Evolutionary conservation across 306 rosid genomes (phyloP).

Genomic region (Acacia acuminata): DNA sequence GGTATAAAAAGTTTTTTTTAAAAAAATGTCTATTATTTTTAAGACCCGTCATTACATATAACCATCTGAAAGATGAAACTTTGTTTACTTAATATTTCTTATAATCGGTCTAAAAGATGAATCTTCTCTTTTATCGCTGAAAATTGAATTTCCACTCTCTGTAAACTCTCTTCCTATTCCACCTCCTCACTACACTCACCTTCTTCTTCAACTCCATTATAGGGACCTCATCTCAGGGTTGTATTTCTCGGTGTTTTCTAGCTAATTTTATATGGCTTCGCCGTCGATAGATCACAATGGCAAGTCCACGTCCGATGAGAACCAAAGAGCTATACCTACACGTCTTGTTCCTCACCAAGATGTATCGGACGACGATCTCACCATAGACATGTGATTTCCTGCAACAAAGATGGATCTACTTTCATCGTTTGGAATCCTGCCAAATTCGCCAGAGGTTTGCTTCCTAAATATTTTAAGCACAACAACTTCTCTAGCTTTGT

Average conservation of each 20-base stretch:
- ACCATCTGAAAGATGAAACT: too few species aligned
- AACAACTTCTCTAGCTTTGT: constrained; percentile 94
- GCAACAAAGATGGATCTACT: constrained; percentile 68
- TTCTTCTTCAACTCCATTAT: too few species aligned
- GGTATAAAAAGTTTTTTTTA: too few species aligned
- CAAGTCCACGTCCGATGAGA: constrained; percentile 35
- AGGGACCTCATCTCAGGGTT: background rate
- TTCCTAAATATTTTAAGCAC: constrained; percentile 68
- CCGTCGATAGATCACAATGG: constrained; percentile 49
- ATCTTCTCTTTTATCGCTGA: too few species aligned
- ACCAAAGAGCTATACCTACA: constrained; percentile 68
- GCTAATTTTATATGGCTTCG: constrained; percentile 46
- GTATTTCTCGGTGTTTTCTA: background rate
- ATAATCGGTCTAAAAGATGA: too few species aligned
- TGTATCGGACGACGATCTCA: constrained; percentile 56
- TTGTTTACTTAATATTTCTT: too few species aligned
- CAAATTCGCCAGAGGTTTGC: too few species aligned
- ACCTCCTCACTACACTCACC: too few species aligned
- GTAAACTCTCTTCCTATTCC: too few species aligned
- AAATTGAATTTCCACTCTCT: too few species aligned
- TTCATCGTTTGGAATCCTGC: constrained; percentile 69
- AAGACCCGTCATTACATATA: too few species aligned
- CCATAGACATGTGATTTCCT: constrained; percentile 56
- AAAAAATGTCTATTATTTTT: too few species aligned
- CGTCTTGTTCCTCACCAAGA: constrained; percentile 87